Conservation (phyloP, 2,329 filamentous ascomycete species). For the Metarhizium humberi region DNA sequence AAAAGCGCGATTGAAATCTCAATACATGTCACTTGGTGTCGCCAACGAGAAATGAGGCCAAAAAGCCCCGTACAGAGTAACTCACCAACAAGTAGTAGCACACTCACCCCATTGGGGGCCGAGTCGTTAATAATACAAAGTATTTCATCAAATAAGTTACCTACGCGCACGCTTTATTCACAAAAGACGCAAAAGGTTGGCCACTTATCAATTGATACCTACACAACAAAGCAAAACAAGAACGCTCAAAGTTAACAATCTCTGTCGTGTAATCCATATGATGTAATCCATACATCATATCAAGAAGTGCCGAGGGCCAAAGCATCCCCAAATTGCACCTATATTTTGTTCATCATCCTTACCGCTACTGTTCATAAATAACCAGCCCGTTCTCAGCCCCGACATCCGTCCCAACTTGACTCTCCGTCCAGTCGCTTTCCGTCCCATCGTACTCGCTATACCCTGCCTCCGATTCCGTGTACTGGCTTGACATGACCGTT, state of each 20-base stretch:
- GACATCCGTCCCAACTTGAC: slow-evolving; percentile 16
- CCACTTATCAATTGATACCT: not conserved
- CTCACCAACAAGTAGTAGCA: too few species aligned
- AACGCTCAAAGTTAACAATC: not conserved
- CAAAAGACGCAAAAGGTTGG: not conserved
- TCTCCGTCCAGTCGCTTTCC: slow-evolving; percentile 41
- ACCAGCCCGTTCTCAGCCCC: slow-evolving; percentile 24
- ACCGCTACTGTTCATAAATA: slow-evolving; percentile 16
- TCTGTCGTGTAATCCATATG: not conserved
- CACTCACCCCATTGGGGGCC: too few species aligned
- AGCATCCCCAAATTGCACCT: not conserved
- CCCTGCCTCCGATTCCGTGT: slow-evolving; percentile 25
- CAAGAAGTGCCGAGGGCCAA: not conserved
- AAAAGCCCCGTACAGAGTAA: too few species aligned
- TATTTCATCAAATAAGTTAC: not conserved
- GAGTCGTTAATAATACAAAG: too few species aligned
- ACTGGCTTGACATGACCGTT: slow-evolving; percentile 34
- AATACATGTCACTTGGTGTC: too few species aligned
- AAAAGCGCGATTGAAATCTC: too few species aligned
- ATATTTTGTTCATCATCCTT: not conserved
- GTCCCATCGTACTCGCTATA: slow-evolving; percentile 31
- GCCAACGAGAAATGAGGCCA: too few species aligned
- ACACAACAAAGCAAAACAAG: not conserved
- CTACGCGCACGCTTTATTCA: not conserved
- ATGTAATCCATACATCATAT: not conserved